phyloP scores from a whole-genome alignment of 1,284 basidiomycete species.

The Malassezia japonica region DNA sequence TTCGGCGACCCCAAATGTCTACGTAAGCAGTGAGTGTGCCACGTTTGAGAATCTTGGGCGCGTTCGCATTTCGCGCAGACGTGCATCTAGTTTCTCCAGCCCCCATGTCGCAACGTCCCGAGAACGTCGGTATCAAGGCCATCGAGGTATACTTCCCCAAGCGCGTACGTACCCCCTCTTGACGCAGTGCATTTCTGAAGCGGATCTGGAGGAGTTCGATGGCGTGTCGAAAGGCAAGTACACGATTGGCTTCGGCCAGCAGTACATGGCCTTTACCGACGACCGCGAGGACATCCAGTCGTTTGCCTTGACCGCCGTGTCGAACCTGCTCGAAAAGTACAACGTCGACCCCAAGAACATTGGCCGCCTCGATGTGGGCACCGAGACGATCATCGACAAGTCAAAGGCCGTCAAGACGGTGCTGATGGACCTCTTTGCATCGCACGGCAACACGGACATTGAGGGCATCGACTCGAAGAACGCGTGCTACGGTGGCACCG shows the following conservation, averaged over 20 bases:
- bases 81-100: neutral
- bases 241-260: conserved; percentile 95
- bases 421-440: conserved; percentile 92
- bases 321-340: conserved; percentile 81
- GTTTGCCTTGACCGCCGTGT: conserved; percentile 67
- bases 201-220: conserved; percentile 70
- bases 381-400: conserved; percentile 99
- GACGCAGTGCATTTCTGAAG: conserved; percentile 44
- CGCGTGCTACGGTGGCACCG: conserved; percentile 96
- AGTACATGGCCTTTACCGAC: conserved; percentile 95
- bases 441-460: conserved; percentile 86
- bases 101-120: conserved; percentile 56
- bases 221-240: conserved; percentile 94
- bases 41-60: neutral
- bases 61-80: neutral
- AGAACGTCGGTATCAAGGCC: conserved; percentile 82
- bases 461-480: conserved; percentile 99
- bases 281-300: conserved; percentile 97
- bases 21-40: neutral
- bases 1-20: neutral
- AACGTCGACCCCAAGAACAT: conserved; percentile 91
- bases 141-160: conserved; percentile 90
- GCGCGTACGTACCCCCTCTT: conserved; percentile 56
- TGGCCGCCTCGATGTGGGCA: conserved; percentile 93
- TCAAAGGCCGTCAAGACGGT: conserved; percentile 98